phyloP scores from a whole-genome alignment of 139 green algal genomes.

The Coelastrella sp. region DNA sequence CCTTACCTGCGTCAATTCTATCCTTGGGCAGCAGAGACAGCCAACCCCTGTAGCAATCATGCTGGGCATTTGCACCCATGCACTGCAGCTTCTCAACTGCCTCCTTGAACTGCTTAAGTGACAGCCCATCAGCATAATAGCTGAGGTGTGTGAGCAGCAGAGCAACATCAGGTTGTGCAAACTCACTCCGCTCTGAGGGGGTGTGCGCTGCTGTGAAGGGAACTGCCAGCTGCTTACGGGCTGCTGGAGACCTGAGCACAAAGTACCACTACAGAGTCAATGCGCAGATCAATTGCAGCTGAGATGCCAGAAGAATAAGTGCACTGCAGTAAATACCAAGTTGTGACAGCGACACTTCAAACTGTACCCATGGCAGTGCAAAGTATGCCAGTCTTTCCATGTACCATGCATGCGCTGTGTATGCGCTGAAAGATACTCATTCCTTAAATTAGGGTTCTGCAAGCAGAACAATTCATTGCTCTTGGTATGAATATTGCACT shows the following conservation, averaged over 20 bases:
- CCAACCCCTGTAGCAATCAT: conserved; percentile 51
- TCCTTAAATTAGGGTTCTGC: too few species aligned
- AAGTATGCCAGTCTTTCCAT: not conserved
- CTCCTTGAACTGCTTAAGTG: not conserved
- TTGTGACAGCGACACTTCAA: too few species aligned
- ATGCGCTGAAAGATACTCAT: too few species aligned
- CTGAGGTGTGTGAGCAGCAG: conserved; percentile 58
- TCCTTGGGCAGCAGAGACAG: conserved; percentile 49
- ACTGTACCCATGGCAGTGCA: not conserved
- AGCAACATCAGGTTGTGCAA: conserved; percentile 67
- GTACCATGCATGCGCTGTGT: not conserved
- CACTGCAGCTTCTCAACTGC: conserved; percentile 45
- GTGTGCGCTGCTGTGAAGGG: conserved; percentile 58
- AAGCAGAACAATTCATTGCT: too few species aligned
- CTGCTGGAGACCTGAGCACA: conserved; percentile 40
- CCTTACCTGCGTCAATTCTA: conserved; percentile 19
- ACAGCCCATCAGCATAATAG: conserved; percentile 68
- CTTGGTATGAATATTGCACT: not conserved
- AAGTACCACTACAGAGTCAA: not conserved
- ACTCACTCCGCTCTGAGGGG: conserved; percentile 65
- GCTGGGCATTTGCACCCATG: conserved; percentile 54
- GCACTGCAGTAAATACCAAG: too few species aligned
- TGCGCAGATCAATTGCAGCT: not conserved
- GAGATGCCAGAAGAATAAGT: too few species aligned
- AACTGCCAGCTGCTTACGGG: conserved; percentile 62